Evolutionary conservation across 495 filamentous ascomycete genomes (phyloP).

Genomic region (Eremomyces bilateralis): DNA sequence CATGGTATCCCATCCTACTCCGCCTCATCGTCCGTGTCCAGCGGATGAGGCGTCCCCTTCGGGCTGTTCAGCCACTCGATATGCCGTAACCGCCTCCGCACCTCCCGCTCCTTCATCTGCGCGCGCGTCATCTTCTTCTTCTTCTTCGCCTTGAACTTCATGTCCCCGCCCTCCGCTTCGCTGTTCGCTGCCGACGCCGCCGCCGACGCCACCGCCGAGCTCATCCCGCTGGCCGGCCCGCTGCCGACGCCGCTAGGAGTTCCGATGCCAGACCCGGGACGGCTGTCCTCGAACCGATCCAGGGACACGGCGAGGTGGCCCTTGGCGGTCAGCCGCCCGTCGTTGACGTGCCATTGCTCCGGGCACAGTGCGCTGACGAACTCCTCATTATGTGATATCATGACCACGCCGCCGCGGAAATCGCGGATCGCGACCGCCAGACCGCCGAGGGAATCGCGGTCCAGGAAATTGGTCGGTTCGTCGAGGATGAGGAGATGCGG

Average conservation of each 20-base stretch:
- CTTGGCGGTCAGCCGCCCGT: constrained; percentile 68
- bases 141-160: constrained; percentile 88
- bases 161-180: constrained; percentile 55
- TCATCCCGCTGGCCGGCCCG: constrained; percentile 26
- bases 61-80: constrained; percentile 77
- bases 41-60: constrained; percentile 23
- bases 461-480: constrained; percentile 98
- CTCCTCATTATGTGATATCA: constrained; percentile 99
- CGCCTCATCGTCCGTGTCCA: constrained; percentile 23
- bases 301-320: constrained; percentile 46
- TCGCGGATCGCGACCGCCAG: constrained; percentile 91
- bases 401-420: constrained; percentile 92
- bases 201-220: constrained; percentile 32
- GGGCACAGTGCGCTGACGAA: constrained; percentile 87
- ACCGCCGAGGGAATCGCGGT: constrained; percentile 89
- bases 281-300: constrained; percentile 71
- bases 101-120: constrained; percentile 84
- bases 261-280: constrained; percentile 33
- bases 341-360: constrained; percentile 85
- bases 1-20: no score
- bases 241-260: constrained; percentile 24
- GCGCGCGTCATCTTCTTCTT: constrained; percentile 99
- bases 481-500: constrained; percentile 92
- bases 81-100: constrained; percentile 68
- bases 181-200: constrained; percentile 55